Evolutionary conservation across 75 land plant genomes (phyloP).

Genomic region (Ceratopteris richardii): DNA sequence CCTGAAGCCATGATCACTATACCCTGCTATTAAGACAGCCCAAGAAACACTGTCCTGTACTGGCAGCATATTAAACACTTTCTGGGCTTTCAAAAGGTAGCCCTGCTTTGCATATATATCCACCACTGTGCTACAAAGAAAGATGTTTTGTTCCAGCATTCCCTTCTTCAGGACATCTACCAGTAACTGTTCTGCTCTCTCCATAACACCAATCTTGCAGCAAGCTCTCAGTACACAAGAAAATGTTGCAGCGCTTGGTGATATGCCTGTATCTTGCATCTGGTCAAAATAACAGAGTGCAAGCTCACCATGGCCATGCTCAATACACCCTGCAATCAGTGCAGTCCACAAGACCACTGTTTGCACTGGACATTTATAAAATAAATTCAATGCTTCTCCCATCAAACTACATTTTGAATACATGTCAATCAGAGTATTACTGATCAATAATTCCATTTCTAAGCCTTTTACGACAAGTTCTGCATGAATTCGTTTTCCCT

Average conservation of each 20-base stretch:
- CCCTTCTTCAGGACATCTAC: neutral
- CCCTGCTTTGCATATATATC: slow-evolving; percentile 32
- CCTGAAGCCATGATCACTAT: slow-evolving; percentile 17
- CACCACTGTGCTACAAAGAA: slow-evolving; percentile 22
- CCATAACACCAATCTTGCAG: slow-evolving; percentile 7
- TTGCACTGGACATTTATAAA: neutral
- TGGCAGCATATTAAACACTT: slow-evolving; percentile 41
- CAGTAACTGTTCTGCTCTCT: slow-evolving; percentile 16
- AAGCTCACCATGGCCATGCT: slow-evolving; percentile 4
- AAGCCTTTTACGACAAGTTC: slow-evolving; percentile 14
- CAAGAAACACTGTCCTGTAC: slow-evolving; percentile 30
- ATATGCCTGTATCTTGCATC: slow-evolving; percentile 10
- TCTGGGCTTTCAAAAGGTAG: slow-evolving; percentile 31
- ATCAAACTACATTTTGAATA: slow-evolving; percentile 39
- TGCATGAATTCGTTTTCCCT: slow-evolving; percentile 43
- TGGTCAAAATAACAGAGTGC: slow-evolving; percentile 17
- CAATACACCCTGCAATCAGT: slow-evolving; percentile 20
- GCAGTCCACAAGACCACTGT: slow-evolving; percentile 12
- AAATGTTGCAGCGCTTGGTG: slow-evolving; percentile 23
- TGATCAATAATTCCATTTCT: slow-evolving; percentile 17
- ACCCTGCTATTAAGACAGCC: slow-evolving; percentile 50
- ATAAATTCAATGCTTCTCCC: slow-evolving; percentile 25
- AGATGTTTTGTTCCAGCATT: neutral
- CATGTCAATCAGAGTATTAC: slow-evolving; percentile 45
- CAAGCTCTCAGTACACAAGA: slow-evolving; percentile 28